Base-by-base conservation (phyloP, 768 basidiomycete species). In the Boletus subcaerulescens region DNA sequence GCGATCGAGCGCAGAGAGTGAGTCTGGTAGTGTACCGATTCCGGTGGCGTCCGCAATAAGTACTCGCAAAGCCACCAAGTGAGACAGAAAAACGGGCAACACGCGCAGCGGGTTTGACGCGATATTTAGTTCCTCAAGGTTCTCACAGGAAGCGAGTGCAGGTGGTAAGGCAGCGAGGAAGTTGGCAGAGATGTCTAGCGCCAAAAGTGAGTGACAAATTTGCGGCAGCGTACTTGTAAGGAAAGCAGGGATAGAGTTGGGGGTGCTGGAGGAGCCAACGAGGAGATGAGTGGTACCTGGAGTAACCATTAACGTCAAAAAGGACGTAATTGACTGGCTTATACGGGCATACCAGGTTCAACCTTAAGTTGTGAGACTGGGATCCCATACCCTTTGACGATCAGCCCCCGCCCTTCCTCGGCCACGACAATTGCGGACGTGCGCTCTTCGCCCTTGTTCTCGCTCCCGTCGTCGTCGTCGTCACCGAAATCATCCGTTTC, bases 211-310 rank as follows among this genome's bases (percentile, higher is more conserved):
- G 48, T 80, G 75, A 43, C 80, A 78, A 55, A 95, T 89, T 57
- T 83, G 80, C 24, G 91, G 91, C 4, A 98, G 74, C 8, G 79
- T 77, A 49, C 69, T 75, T 12, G 84, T 79, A 52, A 98, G 79
- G 68, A 95, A 91, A 3, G 81, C 64, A 18, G 91, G 87, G 53
- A 98, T 81, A 48, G 81, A 83, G 62, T 86, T 90, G 36, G 89
- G 91, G 4, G 86, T 90, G 55, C 73, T 77, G 2, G 87, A 89
- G 18, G 86, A 86, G n/a, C 90, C 86, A 39, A 99, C 82, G 31
- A 98, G 79, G 45, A 99, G 80, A 78, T 99, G 96, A 0, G 96
- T 99, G 18, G 93, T 93, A 17, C 88, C 96, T 98, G 54, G 52
- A 45, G 50, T 7, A 20, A 26, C 46, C 22, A 9, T 10, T 14